A percentile compares a stretch with the other conserved stretches of the same genome.
Conservation (phyloP, 495 filamentous ascomycete genomes). For the Neurospora tetrasperma region DNA sequence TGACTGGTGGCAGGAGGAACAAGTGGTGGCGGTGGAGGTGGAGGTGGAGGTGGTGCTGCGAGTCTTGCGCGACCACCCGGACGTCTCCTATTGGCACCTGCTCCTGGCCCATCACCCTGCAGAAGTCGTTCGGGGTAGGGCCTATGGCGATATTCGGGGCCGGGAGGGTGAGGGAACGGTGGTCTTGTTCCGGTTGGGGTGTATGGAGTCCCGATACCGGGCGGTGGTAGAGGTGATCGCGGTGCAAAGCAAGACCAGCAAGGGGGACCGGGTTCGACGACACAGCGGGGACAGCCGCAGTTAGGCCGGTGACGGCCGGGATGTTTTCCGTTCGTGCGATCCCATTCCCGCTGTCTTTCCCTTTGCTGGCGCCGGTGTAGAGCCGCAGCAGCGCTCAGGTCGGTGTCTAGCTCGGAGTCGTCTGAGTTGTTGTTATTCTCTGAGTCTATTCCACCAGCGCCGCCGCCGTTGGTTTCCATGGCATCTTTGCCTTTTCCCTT, state of each 20-base stretch:
- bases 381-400: slow-evolving; percentile 24
- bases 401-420: slow-evolving; percentile 20
- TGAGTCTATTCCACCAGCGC: slow-evolving; percentile 9
- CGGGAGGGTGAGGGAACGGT: slow-evolving; percentile 5
- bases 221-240: slow-evolving; percentile 23
- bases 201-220: slow-evolving; percentile 11
- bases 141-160: slow-evolving; percentile 7
- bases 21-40: slow-evolving; percentile 3
- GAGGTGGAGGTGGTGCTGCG: not conserved
- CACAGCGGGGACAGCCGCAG: slow-evolving; percentile 32
- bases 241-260: slow-evolving; percentile 38
- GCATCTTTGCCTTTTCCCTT: slow-evolving; percentile 25
- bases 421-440: slow-evolving; percentile 23
- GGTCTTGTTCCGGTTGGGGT: slow-evolving; percentile 3
- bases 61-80: not conserved
- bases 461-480: slow-evolving; percentile 10
- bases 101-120: not conserved
- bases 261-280: slow-evolving; percentile 22
- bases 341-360: slow-evolving; percentile 26
- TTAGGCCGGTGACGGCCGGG: slow-evolving; percentile 32
- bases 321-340: slow-evolving; percentile 29
- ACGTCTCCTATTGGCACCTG: not conserved
- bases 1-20: not conserved
- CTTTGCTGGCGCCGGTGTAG: slow-evolving; percentile 24
- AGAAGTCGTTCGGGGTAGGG: not conserved